Evolutionary conservation across 768 basidiomycete species (phyloP).

Genomic region (Russula lepida): DNA sequence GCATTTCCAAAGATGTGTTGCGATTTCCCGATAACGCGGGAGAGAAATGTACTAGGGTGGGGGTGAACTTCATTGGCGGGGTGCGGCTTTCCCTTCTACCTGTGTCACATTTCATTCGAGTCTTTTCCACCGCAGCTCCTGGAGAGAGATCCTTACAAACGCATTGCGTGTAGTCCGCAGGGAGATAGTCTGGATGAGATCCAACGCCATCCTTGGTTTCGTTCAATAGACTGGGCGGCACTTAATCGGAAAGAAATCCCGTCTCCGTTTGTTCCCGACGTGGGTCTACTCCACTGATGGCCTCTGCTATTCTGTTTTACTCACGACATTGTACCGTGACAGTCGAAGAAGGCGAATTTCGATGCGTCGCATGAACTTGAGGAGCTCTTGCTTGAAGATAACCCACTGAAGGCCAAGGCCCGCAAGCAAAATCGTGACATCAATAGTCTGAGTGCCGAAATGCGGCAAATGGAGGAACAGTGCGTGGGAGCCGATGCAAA

Average conservation of each 20-base stretch:
- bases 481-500: constrained; percentile 32
- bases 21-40: constrained; percentile 89
- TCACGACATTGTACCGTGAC: constrained; percentile 6
- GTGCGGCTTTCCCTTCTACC: constrained; percentile 32
- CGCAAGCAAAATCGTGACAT: constrained; percentile 85
- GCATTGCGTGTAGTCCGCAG: constrained; percentile 74
- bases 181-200: constrained; percentile 77
- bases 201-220: constrained; percentile 79
- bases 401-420: constrained; percentile 90
- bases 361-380: constrained; percentile 98
- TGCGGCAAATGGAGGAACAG: constrained; percentile 99
- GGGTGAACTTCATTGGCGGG: constrained; percentile 70
- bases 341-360: constrained; percentile 99
- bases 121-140: constrained; percentile 48
- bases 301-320: constrained; percentile 11
- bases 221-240: constrained; percentile 80
- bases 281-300: constrained; percentile 30
- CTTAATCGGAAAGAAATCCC: constrained; percentile 65
- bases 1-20: constrained; percentile 81
- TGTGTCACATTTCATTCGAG: neutral
- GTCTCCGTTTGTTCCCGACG: constrained; percentile 88
- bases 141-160: constrained; percentile 73
- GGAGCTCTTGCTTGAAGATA: constrained; percentile 91
- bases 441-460: constrained; percentile 74
- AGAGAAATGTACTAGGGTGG: constrained; percentile 64